Conservation (phyloP, 805 yeast genomes). For the Cephaloascus albidus region DNA sequence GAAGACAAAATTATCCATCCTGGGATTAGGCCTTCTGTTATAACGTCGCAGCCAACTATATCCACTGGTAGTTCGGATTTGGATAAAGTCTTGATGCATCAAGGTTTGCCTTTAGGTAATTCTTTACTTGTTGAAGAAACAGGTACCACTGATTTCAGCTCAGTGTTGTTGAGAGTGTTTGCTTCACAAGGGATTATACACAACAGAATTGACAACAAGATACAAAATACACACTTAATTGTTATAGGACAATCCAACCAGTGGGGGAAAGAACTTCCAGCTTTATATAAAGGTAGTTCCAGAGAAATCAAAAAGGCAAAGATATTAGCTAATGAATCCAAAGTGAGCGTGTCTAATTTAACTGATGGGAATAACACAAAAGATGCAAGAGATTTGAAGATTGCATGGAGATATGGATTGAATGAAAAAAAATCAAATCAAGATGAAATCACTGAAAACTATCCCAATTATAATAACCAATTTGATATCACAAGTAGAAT, state of each 20-base stretch:
- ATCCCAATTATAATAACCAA: constrained; percentile 50
- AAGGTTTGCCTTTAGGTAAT: constrained; percentile 76
- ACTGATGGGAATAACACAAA: constrained; percentile 19
- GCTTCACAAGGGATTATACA: constrained; percentile 73
- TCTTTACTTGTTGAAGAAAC: constrained; percentile 69
- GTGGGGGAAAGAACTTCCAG: constrained; percentile 72
- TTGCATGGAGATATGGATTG: constrained; percentile 89
- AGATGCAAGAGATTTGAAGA: constrained; percentile 48
- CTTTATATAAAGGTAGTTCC: constrained; percentile 59
- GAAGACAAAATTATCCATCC: constrained; percentile 26
- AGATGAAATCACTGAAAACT: constrained; percentile 15
- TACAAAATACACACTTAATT: constrained; percentile 46
- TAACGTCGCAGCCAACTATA: constrained; percentile 64
- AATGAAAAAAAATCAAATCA: constrained; percentile 9
- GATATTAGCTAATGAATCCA: constrained; percentile 47
- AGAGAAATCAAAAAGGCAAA: constrained; percentile 56
- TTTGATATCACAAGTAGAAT: constrained; percentile 73
- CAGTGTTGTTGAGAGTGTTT: constrained; percentile 58
- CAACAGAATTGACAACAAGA: constrained; percentile 31
- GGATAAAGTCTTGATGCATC: constrained; percentile 68
- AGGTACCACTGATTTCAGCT: constrained; percentile 81
- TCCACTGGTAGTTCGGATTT: constrained; percentile 77
- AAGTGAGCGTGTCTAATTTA: constrained; percentile 61
- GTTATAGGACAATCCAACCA: constrained; percentile 47
- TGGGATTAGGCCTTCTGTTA: constrained; percentile 67